phyloP scores from a whole-genome alignment of 1,139 yeast genomes.

The Pichia sp. region DNA sequence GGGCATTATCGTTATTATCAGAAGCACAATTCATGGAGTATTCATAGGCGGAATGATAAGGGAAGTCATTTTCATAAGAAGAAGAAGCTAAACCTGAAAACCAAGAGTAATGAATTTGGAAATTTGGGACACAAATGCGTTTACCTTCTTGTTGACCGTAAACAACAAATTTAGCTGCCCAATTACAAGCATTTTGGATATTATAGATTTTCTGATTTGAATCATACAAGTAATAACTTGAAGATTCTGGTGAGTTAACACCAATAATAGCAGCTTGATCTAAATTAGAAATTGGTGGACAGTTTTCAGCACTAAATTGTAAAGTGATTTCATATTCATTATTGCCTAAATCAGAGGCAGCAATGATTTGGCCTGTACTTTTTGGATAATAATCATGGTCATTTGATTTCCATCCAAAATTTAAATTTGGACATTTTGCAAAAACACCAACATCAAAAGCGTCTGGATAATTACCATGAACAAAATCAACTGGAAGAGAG shows the following conservation, averaged over 20 bases:
- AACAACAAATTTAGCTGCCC: conserved; percentile 20
- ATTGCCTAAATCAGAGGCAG: no score
- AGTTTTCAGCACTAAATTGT: conserved; percentile 9
- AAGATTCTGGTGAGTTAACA: conserved; percentile 13
- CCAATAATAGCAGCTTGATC: conserved; percentile 18
- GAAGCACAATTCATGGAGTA: conserved; percentile 26
- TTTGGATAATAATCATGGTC: conserved; percentile 13
- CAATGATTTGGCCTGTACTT: no score
- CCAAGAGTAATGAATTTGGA: conserved; percentile 31
- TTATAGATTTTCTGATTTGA: conserved; percentile 18
- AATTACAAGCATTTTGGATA: conserved; percentile 24
- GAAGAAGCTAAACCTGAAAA: conserved; percentile 20
- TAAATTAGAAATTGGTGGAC: conserved; percentile 12
- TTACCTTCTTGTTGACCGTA: conserved; percentile 18
- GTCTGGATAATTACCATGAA: conserved; percentile 7
- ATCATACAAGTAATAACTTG: conserved; percentile 15
- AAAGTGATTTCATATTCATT: conserved; percentile 13
- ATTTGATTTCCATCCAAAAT: conserved; percentile 21
- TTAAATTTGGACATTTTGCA: conserved; percentile 21
- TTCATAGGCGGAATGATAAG: conserved; percentile 22
- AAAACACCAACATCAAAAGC: conserved; percentile 3
- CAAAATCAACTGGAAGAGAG: conserved; percentile 7
- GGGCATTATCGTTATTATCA: conserved; percentile 27
- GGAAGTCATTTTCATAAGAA: conserved; percentile 16
- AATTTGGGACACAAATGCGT: conserved; percentile 25